These are phyloP conservation scores for Annulohypoxylon moriforme DNA, from an alignment of 495 filamentous ascomycete species.

Conservation along the genomic window DNA sequence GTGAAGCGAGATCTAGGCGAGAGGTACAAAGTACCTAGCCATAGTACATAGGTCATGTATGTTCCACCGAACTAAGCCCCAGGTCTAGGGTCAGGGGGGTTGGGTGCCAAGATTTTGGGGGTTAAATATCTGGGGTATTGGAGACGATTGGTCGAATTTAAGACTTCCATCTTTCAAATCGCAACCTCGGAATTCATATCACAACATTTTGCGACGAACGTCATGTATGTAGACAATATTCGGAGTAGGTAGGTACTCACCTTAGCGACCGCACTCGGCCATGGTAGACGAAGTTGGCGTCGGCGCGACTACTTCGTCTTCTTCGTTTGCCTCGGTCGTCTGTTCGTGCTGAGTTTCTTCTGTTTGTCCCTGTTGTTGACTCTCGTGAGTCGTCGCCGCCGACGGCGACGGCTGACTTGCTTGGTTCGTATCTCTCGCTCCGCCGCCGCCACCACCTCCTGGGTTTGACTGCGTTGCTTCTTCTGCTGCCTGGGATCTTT, in stretches of 20 bases:
- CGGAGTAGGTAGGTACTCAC: not conserved
- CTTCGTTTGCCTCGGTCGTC: not conserved
- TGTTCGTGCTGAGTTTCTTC: not conserved
- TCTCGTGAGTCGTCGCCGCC: not conserved
- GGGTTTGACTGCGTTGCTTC: not conserved
- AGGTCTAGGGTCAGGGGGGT: slow-evolving; percentile 8
- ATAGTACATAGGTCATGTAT: slow-evolving; percentile 8
- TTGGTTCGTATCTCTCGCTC: not conserved
- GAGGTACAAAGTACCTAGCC: slow-evolving; percentile 28
- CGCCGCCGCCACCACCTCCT: not conserved
- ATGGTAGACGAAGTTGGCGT: not conserved
- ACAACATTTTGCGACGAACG: not conserved
- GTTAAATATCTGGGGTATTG: slow-evolving; percentile 25
- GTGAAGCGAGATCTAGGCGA: not conserved
- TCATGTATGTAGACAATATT: not conserved
- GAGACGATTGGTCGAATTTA: slow-evolving; percentile 18
- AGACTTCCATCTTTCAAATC: not conserved
- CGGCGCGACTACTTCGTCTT: not conserved
- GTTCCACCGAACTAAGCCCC: not conserved
- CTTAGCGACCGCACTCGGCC: not conserved
- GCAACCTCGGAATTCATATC: not conserved
- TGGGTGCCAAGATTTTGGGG: slow-evolving; percentile 17
- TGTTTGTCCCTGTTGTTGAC: not conserved
- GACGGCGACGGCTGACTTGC: not conserved
- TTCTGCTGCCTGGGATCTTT: not conserved